Base-by-base conservation (phyloP, 2,329 filamentous ascomycete species). In the Paraphoma chrysanthemicola region DNA sequence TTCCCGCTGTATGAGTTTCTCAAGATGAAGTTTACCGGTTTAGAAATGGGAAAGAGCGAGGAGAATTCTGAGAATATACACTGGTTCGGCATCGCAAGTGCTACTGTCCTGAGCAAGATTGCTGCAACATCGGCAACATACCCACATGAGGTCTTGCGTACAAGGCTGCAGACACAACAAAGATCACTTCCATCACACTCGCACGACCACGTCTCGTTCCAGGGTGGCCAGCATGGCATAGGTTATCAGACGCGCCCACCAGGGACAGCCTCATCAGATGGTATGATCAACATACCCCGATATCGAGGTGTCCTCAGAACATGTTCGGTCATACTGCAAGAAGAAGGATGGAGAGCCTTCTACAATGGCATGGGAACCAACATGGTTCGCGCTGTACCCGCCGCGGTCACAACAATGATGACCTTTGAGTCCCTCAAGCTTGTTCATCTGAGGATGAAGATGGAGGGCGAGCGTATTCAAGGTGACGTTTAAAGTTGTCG, bases 311-410 rank as follows among this genome's bases (percentile, higher is more conserved):
- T 97, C 33, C 77, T 93, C 44, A 88, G 85, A 72, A 97, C 94
- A 0, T 94, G 90, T 76, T 87, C 88, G 60, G 93, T 89, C 2
- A 98, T 99, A 59, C 80, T 97, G 38, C 82, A 81, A 33, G 95
- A 99, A 77, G 95, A 99, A 77, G 95, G 95, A 6, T 97, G 94
- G 93, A 85, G 90, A 60, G 94, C 94, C 3, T 98, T 99, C 70
- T 99, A 99, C 75, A 94, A 93, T 23, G 95, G 95, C 36, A 92
- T 99, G 83, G 95, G 95, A 38, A 97, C 94, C 47, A 99, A 99
- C 79, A 91, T 99, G 87, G 92, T 98, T 83, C 87, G 95, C 54
- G 95, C 95, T 7, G 90, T 99, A 11, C 95, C 95, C 31, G 93
- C 95, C 18, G 94, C 95, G 17, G 96, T 96, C 70, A 97, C 96